Base-by-base conservation (phyloP, 768 basidiomycete species). In the Sporobolomyces phaffii region DNA sequence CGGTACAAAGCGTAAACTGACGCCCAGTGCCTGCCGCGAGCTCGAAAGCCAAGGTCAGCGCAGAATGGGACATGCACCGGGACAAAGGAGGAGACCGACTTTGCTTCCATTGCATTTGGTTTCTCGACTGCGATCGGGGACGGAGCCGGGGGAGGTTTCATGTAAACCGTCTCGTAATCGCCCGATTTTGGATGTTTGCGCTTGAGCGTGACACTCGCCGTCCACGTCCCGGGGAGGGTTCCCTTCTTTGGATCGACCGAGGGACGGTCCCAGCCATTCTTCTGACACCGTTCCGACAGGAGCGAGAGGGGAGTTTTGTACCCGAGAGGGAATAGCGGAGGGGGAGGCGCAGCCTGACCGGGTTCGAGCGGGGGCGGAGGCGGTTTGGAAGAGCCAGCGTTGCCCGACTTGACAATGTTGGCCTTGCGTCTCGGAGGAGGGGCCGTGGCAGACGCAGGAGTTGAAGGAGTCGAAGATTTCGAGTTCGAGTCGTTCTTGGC, bases 271-370 rank as follows among this genome's bases (percentile, higher is more conserved):
- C 90, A 94, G 3, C 88, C 90, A 56, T 83, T 82, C 77, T 93
- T 92, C 75, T 91, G 89, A 75, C 90, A 93, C 84, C 88, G 86
- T 80, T 96, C 92, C 57, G 88, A 82, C 15, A 96, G 81, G 36
- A 93, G 76, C 72, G 82, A 86, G 47, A 90, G 75, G 3, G 92
- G 92, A 62, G 84, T 88, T 78, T 96, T 94, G 69, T 83, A 92
- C 24, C 90, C 90, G 56, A 60, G 24, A 49, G 64, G 69, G 22
- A 70, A 70, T 38, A 70, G 62, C 0, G 69, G 69, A 9, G 69
- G 69, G 8, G 69, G 69, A 1, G 69, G 64, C 1, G 64, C 43
- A 9, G 52, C 14, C 20, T 70, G 61, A 15, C 69, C 64, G 1
- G 68, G 68, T 5, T 63, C 68, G n/a, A 69, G 41, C 1, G 60